phyloP scores from a whole-genome alignment of 495 filamentous ascomycete genomes.

The Talaromyces ruber region DNA sequence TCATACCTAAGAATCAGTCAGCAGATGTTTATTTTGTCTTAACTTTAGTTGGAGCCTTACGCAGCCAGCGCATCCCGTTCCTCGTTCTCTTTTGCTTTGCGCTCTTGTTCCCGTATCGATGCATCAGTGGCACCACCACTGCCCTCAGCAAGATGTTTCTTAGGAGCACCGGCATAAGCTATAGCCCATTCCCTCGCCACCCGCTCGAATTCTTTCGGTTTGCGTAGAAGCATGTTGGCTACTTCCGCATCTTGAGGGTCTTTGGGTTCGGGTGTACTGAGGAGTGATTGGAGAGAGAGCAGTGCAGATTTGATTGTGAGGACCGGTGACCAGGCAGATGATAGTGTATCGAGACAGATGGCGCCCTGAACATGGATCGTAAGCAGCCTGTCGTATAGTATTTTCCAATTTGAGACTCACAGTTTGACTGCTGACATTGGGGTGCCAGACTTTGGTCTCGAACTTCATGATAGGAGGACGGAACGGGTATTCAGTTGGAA shows the following conservation, averaged over 20 bases:
- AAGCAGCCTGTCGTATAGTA: not conserved
- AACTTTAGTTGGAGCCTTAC: conserved; percentile 17
- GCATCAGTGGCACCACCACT: conserved; percentile 41
- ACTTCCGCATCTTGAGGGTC: conserved; percentile 97
- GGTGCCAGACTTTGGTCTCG: conserved; percentile 94
- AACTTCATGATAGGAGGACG: conserved; percentile 89
- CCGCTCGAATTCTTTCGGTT: conserved; percentile 68
- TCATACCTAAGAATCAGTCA: conserved; percentile 53
- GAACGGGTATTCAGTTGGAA: conserved; percentile 89
- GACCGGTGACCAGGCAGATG: conserved; percentile 85
- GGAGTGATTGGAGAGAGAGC: conserved; percentile 83
- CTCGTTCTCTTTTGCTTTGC: conserved; percentile 26
- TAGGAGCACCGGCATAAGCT: conserved; percentile 72
- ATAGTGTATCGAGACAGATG: conserved; percentile 93
- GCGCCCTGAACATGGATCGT: conserved; percentile 56
- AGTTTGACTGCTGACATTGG: conserved; percentile 92
- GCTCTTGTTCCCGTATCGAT: conserved; percentile 42
- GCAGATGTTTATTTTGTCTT: not conserved
- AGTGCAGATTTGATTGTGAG: conserved; percentile 94
- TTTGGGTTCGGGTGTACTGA: conserved; percentile 89
- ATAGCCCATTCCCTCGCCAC: conserved; percentile 88
- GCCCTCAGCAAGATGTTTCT: conserved; percentile 36
- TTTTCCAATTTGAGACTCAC: conserved; percentile 39
- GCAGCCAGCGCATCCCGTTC: conserved; percentile 35
- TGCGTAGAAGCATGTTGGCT: conserved; percentile 76